phyloP scores from a whole-genome alignment of 78 protist genomes.

The Anaeramoeba ignava region DNA sequence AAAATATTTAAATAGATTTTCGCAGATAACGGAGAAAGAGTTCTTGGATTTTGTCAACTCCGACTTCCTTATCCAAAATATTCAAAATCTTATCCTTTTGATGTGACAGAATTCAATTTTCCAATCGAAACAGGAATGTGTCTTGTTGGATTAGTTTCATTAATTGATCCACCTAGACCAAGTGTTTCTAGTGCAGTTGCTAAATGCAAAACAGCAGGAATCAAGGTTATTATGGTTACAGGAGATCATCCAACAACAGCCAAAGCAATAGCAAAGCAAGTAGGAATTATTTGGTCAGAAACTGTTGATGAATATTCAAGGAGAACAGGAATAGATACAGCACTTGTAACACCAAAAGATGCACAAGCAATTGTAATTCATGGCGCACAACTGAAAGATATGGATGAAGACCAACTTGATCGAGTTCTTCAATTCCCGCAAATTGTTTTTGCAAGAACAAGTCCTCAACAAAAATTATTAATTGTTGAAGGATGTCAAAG shows the following conservation, averaged over 20 bases:
- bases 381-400: background rate
- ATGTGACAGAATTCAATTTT: constrained; percentile 18
- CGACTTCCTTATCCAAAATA: background rate
- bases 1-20: too few relatives aligned
- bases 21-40: background rate
- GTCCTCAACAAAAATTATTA: constrained; percentile 51
- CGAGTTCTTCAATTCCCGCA: constrained; percentile 16
- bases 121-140: constrained; percentile 26
- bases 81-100: background rate
- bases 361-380: constrained; percentile 3
- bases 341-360: too few relatives aligned
- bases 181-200: constrained; percentile 43
- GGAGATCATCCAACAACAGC: constrained; percentile 71
- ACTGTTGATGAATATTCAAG: constrained; percentile 1
- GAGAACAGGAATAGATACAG: background rate
- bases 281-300: constrained; percentile 26
- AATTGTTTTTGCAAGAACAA: constrained; percentile 76
- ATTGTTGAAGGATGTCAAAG: constrained; percentile 43
- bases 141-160: constrained; percentile 54
- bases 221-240: constrained; percentile 62
- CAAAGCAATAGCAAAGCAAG: constrained; percentile 57
- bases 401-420: constrained; percentile 12
- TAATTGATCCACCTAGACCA: constrained; percentile 62
- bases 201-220: constrained; percentile 44
- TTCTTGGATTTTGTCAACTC: background rate